Base-by-base conservation (phyloP, 2,329 filamentous ascomycete genomes). In the Rachicladosporium sp. region DNA sequence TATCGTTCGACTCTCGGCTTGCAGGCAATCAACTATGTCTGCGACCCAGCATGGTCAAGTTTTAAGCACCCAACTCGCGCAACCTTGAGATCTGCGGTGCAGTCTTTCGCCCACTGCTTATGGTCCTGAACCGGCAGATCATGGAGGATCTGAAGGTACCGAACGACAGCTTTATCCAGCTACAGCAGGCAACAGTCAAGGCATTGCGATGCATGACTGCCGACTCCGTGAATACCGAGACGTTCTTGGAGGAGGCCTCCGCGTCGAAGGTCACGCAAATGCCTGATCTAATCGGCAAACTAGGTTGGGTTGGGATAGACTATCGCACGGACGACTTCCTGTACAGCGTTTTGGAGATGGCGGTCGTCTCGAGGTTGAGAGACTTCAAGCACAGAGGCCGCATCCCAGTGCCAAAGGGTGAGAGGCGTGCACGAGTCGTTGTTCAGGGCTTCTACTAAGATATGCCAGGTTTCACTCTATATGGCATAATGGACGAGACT, bases 401-500 rank as follows among this genome's bases (percentile, higher is more conserved):
- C 1, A 91, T 93, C 27, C 78, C 74, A 0, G 72, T 93, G 0
- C 59, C 71, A 0, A 57, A 78, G 10, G 86, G 82, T 0, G 33
- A 19, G 15, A 19, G 15, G 15, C 15, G 15, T 19, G 15, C 15
- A 19, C 15, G 15, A 19, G 15, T 19, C 15, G 15, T 19, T 19
- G 15, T 19, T 19, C 15, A 19, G 5, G 15, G 15, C 15, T 19
- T 19, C 15, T 19, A 19, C 15, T 19, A 19, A 19, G 3, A 19
- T 19, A 19, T 19, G 15, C 15, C 15, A 19, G 15, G 5, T 19
- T 19, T 79, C n/a, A 87, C 83, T 0, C 66, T 93, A 0, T 87
- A 86, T 48, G 86, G 86, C 0, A 69, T 93, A 37, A 82, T 91
- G 74, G 86, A 93, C 45, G 85, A 93, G 57, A 86, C 82, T 0